phyloP scores from a whole-genome alignment of 805 yeast species.

The Lipomyces spencermartinsiae region DNA sequence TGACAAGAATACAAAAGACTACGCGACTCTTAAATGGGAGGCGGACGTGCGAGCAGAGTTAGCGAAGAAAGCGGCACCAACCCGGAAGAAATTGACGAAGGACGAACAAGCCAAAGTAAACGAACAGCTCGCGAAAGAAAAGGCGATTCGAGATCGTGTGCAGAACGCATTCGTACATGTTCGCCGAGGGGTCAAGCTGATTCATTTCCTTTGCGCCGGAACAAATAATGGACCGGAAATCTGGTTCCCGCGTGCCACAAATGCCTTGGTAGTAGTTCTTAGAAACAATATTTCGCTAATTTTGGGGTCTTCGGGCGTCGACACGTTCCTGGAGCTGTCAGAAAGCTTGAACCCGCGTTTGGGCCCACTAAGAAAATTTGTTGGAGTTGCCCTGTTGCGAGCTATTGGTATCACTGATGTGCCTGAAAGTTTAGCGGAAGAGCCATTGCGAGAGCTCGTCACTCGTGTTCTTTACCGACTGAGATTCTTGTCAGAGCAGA shows the following conservation, averaged over 20 bases:
- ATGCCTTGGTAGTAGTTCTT: conserved; percentile 55
- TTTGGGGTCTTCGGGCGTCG: conserved; percentile 54
- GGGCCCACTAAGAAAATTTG: conserved; percentile 55
- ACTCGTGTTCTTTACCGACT: conserved; percentile 76
- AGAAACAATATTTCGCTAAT: conserved; percentile 48
- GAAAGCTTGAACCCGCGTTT: conserved; percentile 58
- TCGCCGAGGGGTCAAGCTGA: conserved; percentile 58
- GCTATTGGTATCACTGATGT: conserved; percentile 53
- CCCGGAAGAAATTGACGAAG: conserved; percentile 64
- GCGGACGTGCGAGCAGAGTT: conserved; percentile 78
- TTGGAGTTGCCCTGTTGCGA: conserved; percentile 77
- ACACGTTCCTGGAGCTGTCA: conserved; percentile 63
- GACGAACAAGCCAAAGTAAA: conserved; percentile 74
- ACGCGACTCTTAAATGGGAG: conserved; percentile 90
- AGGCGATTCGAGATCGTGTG: conserved; percentile 58
- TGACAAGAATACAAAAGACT: conserved; percentile 79
- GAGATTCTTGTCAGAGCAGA: conserved; percentile 75
- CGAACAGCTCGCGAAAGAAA: conserved; percentile 69
- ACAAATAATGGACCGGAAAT: conserved; percentile 67
- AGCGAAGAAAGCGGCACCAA: conserved; percentile 46
- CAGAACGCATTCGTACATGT: conserved; percentile 49
- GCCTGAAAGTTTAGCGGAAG: conserved; percentile 53
- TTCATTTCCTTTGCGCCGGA: conserved; percentile 59
- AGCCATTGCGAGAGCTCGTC: conserved; percentile 59
- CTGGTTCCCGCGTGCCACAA: conserved; percentile 78